Percentiles rank a stretch among this genome's conserved stretches.
phyloP scores from a whole-genome alignment of 148 eudicot genomes.

The Talinum fruticosum region DNA sequence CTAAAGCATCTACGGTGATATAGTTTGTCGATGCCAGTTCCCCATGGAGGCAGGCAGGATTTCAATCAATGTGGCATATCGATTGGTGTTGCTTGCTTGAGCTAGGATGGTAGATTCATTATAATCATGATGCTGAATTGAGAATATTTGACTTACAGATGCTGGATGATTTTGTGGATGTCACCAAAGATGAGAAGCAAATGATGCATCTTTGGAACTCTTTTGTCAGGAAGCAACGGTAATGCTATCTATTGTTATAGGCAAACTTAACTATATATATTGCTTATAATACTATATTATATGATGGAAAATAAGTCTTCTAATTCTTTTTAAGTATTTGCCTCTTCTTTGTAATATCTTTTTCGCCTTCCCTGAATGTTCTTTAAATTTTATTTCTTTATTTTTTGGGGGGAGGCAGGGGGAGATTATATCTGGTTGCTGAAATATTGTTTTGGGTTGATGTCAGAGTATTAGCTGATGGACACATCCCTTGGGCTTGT shows the following conservation, averaged over 20 bases:
- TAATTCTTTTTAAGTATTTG: too few relatives aligned
- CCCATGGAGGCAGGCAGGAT: background rate
- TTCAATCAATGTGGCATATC: background rate
- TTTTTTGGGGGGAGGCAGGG: background rate
- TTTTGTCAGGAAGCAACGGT: conserved; percentile 92
- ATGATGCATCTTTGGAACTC: conserved; percentile 99
- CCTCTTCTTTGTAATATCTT: too few relatives aligned
- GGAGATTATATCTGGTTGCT: background rate
- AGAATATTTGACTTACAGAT: conserved; percentile 46
- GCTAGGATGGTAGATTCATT: background rate
- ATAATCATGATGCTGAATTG: background rate
- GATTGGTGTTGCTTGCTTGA: background rate
- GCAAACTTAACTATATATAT: background rate
- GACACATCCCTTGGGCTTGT: conserved; percentile 99
- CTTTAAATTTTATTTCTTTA: too few relatives aligned
- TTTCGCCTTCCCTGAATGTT: too few relatives aligned
- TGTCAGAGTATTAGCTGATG: conserved; percentile 82
- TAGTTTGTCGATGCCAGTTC: background rate
- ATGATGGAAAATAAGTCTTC: too few relatives aligned
- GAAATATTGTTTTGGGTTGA: conserved; percentile 1
- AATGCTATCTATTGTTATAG: conserved; percentile 13
- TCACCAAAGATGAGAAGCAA: conserved; percentile 83
- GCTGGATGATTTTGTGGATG: conserved; percentile 98
- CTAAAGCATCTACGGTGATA: background rate
- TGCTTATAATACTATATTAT: too few relatives aligned